Evolutionary conservation across 768 basidiomycete species (phyloP).

Genomic region (Suillus subluteus): DNA sequence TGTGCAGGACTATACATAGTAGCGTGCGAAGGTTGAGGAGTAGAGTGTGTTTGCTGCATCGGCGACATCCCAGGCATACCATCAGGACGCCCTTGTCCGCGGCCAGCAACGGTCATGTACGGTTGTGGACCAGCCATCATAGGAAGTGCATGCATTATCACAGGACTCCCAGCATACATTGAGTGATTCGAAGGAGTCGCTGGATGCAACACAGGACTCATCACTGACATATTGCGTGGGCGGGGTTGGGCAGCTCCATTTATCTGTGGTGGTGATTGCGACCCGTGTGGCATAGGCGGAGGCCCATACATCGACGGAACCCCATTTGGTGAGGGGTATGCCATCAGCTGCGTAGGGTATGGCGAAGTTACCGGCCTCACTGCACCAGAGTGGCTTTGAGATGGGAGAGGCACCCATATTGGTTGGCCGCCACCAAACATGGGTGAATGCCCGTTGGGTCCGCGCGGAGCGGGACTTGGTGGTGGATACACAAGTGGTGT

Average conservation of each 20-base stretch:
- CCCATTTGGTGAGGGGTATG: constrained; percentile 60
- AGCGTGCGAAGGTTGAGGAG: constrained; percentile 31
- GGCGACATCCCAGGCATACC: constrained; percentile 43
- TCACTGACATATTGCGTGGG: constrained; percentile 58
- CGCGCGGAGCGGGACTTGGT: constrained; percentile 67
- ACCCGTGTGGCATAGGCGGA: constrained; percentile 43
- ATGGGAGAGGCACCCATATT: constrained; percentile 65
- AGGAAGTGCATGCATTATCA: constrained; percentile 59
- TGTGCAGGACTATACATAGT: constrained; percentile 32
- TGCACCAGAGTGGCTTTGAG: constrained; percentile 51
- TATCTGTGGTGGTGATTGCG: constrained; percentile 41
- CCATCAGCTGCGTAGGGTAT: constrained; percentile 65
- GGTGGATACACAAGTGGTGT: constrained; percentile 65
- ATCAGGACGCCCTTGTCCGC: constrained; percentile 53
- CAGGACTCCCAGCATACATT: constrained; percentile 73
- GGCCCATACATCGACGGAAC: constrained; percentile 52
- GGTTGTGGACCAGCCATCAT: constrained; percentile 39
- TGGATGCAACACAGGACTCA: constrained; percentile 75
- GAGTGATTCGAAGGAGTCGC: constrained; percentile 45
- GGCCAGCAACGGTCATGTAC: constrained; percentile 52
- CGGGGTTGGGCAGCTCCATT: constrained; percentile 40
- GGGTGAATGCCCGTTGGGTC: constrained; percentile 65
- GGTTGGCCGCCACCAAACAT: constrained; percentile 53
- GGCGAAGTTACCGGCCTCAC: constrained; percentile 62
- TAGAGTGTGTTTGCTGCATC: constrained; percentile 41